These are phyloP conservation scores for Exserohilum turcica DNA, from an alignment of 2,329 filamentous ascomycete genomes.

Conservation along the genomic window DNA sequence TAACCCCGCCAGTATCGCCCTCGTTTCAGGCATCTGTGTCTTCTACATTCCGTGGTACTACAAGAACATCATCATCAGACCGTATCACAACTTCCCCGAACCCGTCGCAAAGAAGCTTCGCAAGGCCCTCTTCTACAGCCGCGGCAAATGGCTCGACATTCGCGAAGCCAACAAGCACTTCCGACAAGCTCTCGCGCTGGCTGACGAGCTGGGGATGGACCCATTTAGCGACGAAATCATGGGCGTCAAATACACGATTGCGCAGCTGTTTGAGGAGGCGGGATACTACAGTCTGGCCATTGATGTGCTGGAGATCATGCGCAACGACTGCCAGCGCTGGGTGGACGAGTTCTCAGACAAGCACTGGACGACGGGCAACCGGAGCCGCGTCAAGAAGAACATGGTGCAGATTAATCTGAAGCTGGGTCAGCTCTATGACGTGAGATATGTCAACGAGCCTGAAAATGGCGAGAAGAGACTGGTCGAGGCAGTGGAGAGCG, in stretches of 20 bases:
- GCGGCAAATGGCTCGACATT: slow-evolving; percentile 68
- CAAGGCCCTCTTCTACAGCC: slow-evolving; percentile 83
- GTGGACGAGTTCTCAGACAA: slow-evolving; percentile 52
- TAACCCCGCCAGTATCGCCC: slow-evolving; percentile 42
- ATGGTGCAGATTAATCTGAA: slow-evolving; percentile 79
- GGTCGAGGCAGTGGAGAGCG: slow-evolving; percentile 80
- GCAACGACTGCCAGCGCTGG: slow-evolving; percentile 66
- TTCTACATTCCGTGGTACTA: slow-evolving; percentile 56
- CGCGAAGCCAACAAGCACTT: slow-evolving; percentile 83
- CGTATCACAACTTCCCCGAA: slow-evolving; percentile 66
- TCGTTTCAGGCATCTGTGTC: slow-evolving; percentile 45
- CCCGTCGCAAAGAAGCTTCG: slow-evolving; percentile 78
- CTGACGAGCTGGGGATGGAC: slow-evolving; percentile 76
- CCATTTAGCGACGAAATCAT: slow-evolving; percentile 90
- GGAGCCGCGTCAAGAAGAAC: slow-evolving; percentile 73
- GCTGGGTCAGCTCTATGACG: slow-evolving; percentile 80
- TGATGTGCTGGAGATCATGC: slow-evolving; percentile 77
- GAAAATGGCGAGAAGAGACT: slow-evolving; percentile 77
- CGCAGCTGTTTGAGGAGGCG: slow-evolving; percentile 78
- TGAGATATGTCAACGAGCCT: slow-evolving; percentile 73
- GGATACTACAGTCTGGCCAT: slow-evolving; percentile 72
- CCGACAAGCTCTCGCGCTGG: slow-evolving; percentile 74
- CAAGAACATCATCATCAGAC: slow-evolving; percentile 52
- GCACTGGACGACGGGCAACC: slow-evolving; percentile 50
- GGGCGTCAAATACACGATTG: slow-evolving; percentile 83